phyloP scores from a whole-genome alignment of 148 eudicot genomes.

The Chenopodium album region DNA sequence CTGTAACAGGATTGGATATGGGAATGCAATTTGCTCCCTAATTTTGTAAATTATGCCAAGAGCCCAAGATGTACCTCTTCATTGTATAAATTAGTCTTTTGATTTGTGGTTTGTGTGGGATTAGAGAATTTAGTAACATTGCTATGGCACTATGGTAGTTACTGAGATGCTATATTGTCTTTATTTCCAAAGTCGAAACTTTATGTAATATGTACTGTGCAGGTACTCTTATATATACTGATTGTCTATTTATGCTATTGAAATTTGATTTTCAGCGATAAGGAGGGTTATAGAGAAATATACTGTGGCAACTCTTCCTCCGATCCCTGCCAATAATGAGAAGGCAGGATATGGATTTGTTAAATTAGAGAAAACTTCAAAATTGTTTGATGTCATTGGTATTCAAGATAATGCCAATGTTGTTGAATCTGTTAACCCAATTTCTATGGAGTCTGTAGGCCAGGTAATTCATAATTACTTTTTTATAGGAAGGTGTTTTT shows the following conservation, averaged over 20 bases:
- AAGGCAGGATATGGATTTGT: conserved; percentile 75
- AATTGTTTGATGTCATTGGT: conserved; percentile 54
- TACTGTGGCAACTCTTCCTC: conserved; percentile 50
- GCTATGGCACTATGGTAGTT: neutral
- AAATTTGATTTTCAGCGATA: conserved; percentile 47
- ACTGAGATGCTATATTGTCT: neutral
- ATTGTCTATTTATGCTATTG: neutral
- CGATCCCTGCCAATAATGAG: conserved; percentile 54
- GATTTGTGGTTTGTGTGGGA: too few species aligned
- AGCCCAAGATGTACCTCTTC: too few species aligned
- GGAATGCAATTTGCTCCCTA: too few species aligned
- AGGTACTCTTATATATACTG: neutral
- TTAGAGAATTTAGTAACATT: too few species aligned
- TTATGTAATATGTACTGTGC: neutral
- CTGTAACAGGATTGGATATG: too few species aligned
- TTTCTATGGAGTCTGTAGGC: conserved; percentile 81
- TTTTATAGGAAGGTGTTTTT: neutral
- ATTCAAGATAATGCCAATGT: conserved; percentile 29
- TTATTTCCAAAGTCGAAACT: neutral
- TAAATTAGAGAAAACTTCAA: conserved; percentile 47
- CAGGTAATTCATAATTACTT: conserved; percentile 48
- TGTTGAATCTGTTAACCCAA: conserved; percentile 60
- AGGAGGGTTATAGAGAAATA: conserved; percentile 56
- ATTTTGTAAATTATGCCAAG: too few species aligned
- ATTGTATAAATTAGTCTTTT: too few species aligned